A percentile compares a stretch with the other conserved stretches of the same genome.
These are phyloP conservation scores for Verticillium nonalfalfae DNA, from an alignment of 2,329 filamentous ascomycete genomes.

Conservation along the genomic window DNA sequence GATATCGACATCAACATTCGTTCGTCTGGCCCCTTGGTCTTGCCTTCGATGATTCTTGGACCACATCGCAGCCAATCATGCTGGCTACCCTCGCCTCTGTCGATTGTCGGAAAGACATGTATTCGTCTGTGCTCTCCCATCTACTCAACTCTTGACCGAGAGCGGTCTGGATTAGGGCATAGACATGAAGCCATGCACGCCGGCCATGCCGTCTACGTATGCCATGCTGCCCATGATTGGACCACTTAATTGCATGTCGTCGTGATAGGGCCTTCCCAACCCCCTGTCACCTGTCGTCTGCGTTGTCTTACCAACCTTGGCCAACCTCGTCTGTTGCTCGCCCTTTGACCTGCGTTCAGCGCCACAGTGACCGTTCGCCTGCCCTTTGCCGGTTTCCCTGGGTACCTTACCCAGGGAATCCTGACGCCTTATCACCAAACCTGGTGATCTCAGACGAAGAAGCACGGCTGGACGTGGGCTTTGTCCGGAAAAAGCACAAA, in stretches of 20 bases:
- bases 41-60: not conserved
- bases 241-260: not conserved
- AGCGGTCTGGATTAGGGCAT: not conserved
- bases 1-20: not conserved
- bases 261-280: slow-evolving; percentile 1
- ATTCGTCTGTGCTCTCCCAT: not conserved
- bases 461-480: not conserved
- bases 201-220: not conserved
- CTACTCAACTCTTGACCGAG: not conserved
- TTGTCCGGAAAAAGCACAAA: not conserved
- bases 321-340: slow-evolving; percentile 4
- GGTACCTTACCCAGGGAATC: not conserved
- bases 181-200: not conserved
- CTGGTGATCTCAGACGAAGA: not conserved
- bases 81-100: not conserved
- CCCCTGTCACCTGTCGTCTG: not conserved
- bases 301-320: slow-evolving; percentile 6
- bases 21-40: not conserved
- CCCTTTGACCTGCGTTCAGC: not conserved
- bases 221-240: slow-evolving; percentile 1
- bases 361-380: not conserved
- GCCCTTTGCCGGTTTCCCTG: not conserved
- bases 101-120: not conserved
- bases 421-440: not conserved
- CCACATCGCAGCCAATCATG: not conserved